Evolutionary conservation across 2,329 filamentous ascomycete species (phyloP).

Genomic region (Pseudocercospora vitis): DNA sequence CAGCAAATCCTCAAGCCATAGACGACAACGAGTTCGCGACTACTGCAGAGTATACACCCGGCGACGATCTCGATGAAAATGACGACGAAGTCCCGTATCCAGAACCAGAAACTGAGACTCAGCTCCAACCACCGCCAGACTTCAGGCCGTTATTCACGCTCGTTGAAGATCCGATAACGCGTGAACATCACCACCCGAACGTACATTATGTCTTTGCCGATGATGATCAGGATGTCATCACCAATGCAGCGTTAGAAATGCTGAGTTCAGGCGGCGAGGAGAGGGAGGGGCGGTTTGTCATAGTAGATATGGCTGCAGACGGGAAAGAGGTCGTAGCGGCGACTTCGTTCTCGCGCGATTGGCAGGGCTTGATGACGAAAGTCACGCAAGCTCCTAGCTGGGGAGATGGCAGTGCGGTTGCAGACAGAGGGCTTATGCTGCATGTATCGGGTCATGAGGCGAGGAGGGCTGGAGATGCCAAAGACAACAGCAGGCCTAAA

Average conservation of each 20-base stretch:
- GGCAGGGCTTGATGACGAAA: slow-evolving; percentile 62
- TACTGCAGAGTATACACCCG: no score
- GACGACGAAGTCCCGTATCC: slow-evolving; percentile 25
- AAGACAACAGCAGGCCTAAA: slow-evolving; percentile 35
- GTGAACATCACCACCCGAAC: slow-evolving; percentile 76
- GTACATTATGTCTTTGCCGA: slow-evolving; percentile 93
- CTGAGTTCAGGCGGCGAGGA: slow-evolving; percentile 40
- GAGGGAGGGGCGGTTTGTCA: slow-evolving; percentile 54
- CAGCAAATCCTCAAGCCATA: slow-evolving; percentile 8
- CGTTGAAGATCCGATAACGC: slow-evolving; percentile 71
- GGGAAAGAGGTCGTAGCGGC: slow-evolving; percentile 62
- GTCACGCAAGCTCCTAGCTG: slow-evolving; percentile 64
- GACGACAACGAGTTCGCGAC: slow-evolving; percentile 20
- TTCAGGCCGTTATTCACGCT: slow-evolving; percentile 86
- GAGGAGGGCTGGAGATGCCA: slow-evolving; percentile 28
- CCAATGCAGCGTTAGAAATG: slow-evolving; percentile 61
- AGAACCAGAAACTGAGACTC: slow-evolving; percentile 19
- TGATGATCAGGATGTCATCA: slow-evolving; percentile 78
- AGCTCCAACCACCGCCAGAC: slow-evolving; percentile 40
- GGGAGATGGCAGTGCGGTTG: slow-evolving; percentile 47
- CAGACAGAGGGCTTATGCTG: slow-evolving; percentile 57
- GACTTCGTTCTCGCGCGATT: slow-evolving; percentile 71
- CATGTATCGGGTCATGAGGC: slow-evolving; percentile 56
- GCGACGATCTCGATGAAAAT: slow-evolving; percentile 13
- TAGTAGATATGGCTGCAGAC: slow-evolving; percentile 54